Evolutionary conservation across 2,329 filamentous ascomycete genomes (phyloP).

Genomic region (Cordyceps pruinosa): DNA sequence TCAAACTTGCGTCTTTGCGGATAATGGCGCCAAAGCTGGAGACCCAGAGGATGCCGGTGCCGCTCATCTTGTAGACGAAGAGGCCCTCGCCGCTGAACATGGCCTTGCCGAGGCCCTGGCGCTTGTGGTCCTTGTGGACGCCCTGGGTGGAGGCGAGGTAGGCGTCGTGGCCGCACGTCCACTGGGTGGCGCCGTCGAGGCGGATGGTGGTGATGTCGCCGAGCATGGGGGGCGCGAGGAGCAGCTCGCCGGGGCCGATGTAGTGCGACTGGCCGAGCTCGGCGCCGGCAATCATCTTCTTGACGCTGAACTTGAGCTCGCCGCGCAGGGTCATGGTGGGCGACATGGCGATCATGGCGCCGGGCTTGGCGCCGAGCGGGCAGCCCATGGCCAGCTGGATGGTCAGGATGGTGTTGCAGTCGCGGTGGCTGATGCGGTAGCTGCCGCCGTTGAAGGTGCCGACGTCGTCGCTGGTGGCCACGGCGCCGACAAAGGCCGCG

Average conservation of each 20-base stretch:
- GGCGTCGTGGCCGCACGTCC: constrained; percentile 80
- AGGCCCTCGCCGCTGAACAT: constrained; percentile 92
- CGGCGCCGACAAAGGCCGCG: constrained; percentile 56
- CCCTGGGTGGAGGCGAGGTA: constrained; percentile 82
- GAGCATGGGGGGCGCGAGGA: constrained; percentile 71
- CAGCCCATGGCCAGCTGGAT: constrained; percentile 85
- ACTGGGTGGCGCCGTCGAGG: constrained; percentile 63
- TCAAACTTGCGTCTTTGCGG: constrained; percentile 71
- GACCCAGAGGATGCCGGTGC: constrained; percentile 78
- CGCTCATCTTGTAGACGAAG: constrained; percentile 81
- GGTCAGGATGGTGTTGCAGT: constrained; percentile 84
- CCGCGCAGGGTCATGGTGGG: constrained; percentile 80
- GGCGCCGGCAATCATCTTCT: constrained; percentile 80
- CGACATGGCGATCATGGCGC: constrained; percentile 93
- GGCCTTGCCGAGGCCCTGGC: constrained; percentile 78
- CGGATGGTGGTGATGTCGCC: constrained; percentile 82
- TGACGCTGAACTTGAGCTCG: constrained; percentile 75
- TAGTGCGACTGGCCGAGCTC: constrained; percentile 74
- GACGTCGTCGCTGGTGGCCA: constrained; percentile 66
- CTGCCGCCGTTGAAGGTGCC: constrained; percentile 97
- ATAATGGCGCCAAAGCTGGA: constrained; percentile 94
- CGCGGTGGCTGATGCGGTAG: constrained; percentile 86
- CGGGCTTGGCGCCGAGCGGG: constrained; percentile 73
- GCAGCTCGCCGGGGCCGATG: constrained; percentile 83
- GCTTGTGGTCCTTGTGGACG: constrained; percentile 81